Conservation (phyloP, 73 alveolate genomes). For the Uronychia setigera region DNA sequence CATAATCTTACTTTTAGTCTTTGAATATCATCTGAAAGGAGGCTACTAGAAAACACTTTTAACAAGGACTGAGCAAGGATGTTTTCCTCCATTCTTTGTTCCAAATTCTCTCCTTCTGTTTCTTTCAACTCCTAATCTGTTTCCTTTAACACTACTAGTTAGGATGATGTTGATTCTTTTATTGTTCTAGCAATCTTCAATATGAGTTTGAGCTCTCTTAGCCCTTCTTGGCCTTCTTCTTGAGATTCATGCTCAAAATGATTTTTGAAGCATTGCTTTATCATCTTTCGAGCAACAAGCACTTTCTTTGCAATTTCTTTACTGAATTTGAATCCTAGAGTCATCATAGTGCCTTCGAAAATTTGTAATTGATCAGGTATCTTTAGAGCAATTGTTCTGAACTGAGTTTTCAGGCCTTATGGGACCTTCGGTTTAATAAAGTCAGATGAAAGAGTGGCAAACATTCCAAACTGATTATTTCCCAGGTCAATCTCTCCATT, state of each 20-base stretch:
- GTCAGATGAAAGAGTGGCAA: constrained; percentile 94
- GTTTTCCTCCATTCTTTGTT: too few relatives aligned
- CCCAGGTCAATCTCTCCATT: constrained; percentile 81
- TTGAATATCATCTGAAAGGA: background rate
- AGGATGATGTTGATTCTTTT: background rate
- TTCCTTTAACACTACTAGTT: background rate
- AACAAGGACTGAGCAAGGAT: too few relatives aligned
- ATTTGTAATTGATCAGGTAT: constrained; percentile 93
- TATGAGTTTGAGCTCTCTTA: background rate
- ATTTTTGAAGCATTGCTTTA: background rate
- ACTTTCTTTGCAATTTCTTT: background rate
- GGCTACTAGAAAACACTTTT: background rate
- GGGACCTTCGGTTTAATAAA: constrained; percentile 99
- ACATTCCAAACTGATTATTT: constrained; percentile 90
- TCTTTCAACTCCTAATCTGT: background rate
- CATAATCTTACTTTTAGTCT: background rate
- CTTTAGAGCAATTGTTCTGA: constrained; percentile 95
- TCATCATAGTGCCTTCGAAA: constrained; percentile 53
- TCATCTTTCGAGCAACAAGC: background rate
- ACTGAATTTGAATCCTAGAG: background rate
- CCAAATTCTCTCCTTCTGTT: background rate
- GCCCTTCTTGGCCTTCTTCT: background rate
- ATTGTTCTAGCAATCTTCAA: background rate
- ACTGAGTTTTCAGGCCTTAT: constrained; percentile 90
- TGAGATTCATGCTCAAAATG: background rate